Base-by-base conservation (phyloP, 495 filamentous ascomycete genomes). In the Opeltia flavorubescens region DNA sequence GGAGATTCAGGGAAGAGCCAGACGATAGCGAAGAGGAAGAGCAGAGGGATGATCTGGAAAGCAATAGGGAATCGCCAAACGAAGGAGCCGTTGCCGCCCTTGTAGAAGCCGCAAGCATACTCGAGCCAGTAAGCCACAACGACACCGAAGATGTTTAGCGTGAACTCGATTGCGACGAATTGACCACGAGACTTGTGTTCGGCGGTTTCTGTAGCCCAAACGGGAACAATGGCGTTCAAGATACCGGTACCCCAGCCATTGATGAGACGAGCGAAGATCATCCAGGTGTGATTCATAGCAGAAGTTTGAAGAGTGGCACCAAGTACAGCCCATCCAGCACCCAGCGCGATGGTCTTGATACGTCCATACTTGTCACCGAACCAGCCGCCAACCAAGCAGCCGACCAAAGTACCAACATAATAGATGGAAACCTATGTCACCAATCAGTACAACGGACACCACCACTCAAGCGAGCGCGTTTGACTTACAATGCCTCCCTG, bases 181-280 rank as follows among this genome's bases (percentile, higher is more conserved):
- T 80, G 70, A 3, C 81, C 81, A 36, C 81, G 72, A 2, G 76
- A 80, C 5, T 72, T 83, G 49, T 84, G 79, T 33, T 75, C 74
- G 6, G 77, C 75, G 1, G 75, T 80, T 58, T 84, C 80, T 5
- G 80, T 80, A 17, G 78, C 78, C 69, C 78, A 83, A 27, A 83
- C 80, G 1, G 80, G 80, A n/a, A 78, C 71, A 43, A 84, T 80
- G 13, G 78, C 76, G 50, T 81, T 84, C 23, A 84, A 55, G 40
- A 83, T 77, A 31, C 80, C 80, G n/a, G 80, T 84, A n/a, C 80
- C 80, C 39, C 79, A 72, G 12, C 80, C 80, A 48, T 82, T 83
- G 45, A 83, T 61, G 17, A 73, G 63, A 47, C 81, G 74, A 72
- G 70, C 67, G 56, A 74, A 80, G 51, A 82, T 78, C 80, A 85